These are phyloP conservation scores for Cadophora luteo-olivacea DNA, from an alignment of 2,329 filamentous ascomycete genomes.

Conservation along the genomic window DNA sequence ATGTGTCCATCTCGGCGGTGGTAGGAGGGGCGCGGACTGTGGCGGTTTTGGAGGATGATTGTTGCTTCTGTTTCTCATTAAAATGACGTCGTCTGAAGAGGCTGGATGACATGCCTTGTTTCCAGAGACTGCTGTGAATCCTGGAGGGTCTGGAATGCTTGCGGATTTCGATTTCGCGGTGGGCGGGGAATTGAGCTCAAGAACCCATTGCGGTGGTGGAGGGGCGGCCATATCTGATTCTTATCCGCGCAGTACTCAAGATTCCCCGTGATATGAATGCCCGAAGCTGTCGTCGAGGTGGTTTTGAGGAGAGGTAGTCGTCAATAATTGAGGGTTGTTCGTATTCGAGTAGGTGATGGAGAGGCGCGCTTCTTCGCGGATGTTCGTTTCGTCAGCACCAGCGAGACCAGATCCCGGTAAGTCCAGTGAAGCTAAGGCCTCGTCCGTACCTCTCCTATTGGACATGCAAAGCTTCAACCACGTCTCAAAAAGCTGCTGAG, in stretches of 20 bases:
- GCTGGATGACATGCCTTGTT: slow-evolving; percentile 64
- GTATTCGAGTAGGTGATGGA: background rate
- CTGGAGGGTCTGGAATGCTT: slow-evolving; percentile 83
- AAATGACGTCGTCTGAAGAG: slow-evolving; percentile 11
- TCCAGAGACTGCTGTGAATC: slow-evolving; percentile 66
- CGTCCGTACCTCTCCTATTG: slow-evolving; percentile 30
- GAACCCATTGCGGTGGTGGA: slow-evolving; percentile 78
- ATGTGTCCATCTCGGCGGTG: slow-evolving; percentile 86
- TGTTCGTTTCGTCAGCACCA: slow-evolving; percentile 22
- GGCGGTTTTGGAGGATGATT: slow-evolving; percentile 46
- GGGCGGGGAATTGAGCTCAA: slow-evolving; percentile 77
- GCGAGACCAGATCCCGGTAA: slow-evolving; percentile 23
- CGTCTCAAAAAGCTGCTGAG: slow-evolving; percentile 16
- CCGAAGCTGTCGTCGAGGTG: slow-evolving; percentile 11
- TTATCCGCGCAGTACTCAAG: background rate
- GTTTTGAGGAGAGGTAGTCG: background rate
- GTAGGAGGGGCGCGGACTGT: slow-evolving; percentile 69
- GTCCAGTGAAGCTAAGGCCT: slow-evolving; percentile 16
- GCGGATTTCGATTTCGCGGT: slow-evolving; percentile 67
- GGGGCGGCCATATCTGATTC: slow-evolving; percentile 45
- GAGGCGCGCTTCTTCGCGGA: slow-evolving; percentile 1
- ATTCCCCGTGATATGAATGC: slow-evolving; percentile 30
- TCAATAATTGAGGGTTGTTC: background rate
- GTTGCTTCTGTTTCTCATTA: slow-evolving; percentile 46
- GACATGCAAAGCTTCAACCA: slow-evolving; percentile 24